Evolutionary conservation across 768 basidiomycete genomes (phyloP).

Genomic region (Russula sp.): DNA sequence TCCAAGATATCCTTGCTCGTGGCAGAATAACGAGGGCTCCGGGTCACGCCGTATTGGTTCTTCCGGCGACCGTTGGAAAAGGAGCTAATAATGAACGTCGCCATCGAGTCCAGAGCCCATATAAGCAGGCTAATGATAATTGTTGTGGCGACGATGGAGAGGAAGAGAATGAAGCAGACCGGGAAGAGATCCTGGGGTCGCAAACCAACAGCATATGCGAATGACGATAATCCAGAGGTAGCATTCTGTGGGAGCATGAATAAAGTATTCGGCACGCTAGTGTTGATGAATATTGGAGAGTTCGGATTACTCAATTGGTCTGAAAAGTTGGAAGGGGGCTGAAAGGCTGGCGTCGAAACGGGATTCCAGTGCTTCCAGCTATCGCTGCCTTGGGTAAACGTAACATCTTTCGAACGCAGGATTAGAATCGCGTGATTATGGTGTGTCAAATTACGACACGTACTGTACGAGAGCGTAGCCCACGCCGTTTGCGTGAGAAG

Average conservation of each 20-base stretch:
- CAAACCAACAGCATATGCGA: conserved; percentile 79
- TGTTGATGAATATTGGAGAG: conserved; percentile 75
- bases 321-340: conserved; percentile 62
- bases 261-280: conserved; percentile 58
- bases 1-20: conserved; percentile 49
- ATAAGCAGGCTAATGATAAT: conserved; percentile 60
- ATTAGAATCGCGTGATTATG: neutral
- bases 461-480: conserved; percentile 75
- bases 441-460: conserved; percentile 22
- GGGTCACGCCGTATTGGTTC: conserved; percentile 27
- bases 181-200: conserved; percentile 76
- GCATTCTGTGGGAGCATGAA: conserved; percentile 60
- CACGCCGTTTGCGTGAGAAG: conserved; percentile 82
- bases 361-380: conserved; percentile 60
- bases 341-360: conserved; percentile 45
- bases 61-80: conserved; percentile 23
- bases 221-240: conserved; percentile 68
- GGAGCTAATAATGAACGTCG: conserved; percentile 31
- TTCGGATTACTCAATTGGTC: conserved; percentile 61
- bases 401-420: conserved; percentile 49
- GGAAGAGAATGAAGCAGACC: conserved; percentile 76
- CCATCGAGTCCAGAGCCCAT: conserved; percentile 62
- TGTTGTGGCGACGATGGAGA: conserved; percentile 67
- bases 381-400: conserved; percentile 44
- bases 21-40: conserved; percentile 37